Evolutionary conservation across 495 filamentous ascomycete species (phyloP).

Genomic region (Neurospora intermedia): DNA sequence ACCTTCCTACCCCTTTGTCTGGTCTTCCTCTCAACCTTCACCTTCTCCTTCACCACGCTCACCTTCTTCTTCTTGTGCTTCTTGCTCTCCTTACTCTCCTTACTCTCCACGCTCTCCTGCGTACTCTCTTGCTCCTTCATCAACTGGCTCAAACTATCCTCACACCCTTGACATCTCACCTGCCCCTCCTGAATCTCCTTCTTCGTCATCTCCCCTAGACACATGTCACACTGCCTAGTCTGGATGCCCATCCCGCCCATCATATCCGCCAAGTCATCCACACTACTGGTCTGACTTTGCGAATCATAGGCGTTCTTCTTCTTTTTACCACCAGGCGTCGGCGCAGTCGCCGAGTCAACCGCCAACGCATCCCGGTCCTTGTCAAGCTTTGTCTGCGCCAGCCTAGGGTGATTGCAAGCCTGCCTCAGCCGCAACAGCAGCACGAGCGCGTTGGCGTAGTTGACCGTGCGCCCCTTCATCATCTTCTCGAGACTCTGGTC

Average conservation of each 20-base stretch:
- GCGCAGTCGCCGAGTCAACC: constrained; percentile 40
- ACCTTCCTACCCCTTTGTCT: not conserved
- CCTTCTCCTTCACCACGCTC: constrained; percentile 21
- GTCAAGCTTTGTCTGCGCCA: constrained; percentile 72
- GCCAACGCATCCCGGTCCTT: constrained; percentile 78
- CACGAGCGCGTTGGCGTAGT: constrained; percentile 63
- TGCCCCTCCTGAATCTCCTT: constrained; percentile 47
- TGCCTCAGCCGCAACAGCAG: constrained; percentile 80
- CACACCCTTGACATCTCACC: constrained; percentile 29
- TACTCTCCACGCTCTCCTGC: not conserved
- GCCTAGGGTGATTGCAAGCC: constrained; percentile 84
- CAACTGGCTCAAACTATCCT: constrained; percentile 22
- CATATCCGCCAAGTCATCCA: constrained; percentile 77
- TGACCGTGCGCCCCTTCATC: constrained; percentile 48
- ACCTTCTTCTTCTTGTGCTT: constrained; percentile 17
- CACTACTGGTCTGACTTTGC: constrained; percentile 17
- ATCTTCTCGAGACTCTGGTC: constrained; percentile 78
- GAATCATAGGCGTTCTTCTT: constrained; percentile 39
- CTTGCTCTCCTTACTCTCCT: constrained; percentile 15
- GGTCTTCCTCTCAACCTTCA: constrained; percentile 25
- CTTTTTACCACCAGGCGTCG: constrained; percentile 16
- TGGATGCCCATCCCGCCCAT: constrained; percentile 75
- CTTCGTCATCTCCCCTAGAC: constrained; percentile 56
- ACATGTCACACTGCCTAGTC: constrained; percentile 81
- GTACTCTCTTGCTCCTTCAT: constrained; percentile 17